Percentiles rank a stretch among this genome's conserved stretches.
phyloP scores from a whole-genome alignment of 2,329 filamentous ascomycete species.

The Torrubiellomyces zombiae region DNA sequence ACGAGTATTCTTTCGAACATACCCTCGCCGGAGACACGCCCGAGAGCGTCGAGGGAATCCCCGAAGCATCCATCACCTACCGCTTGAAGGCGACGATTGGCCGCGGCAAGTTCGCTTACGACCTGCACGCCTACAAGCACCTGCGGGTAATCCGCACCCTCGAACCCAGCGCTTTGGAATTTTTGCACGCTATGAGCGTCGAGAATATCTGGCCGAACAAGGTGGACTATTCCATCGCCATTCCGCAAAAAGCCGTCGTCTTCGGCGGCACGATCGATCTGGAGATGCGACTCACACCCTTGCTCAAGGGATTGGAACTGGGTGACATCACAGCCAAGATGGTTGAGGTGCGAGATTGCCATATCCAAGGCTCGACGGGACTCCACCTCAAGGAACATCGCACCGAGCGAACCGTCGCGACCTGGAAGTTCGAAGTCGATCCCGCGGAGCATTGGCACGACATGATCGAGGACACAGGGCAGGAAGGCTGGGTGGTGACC shows the following conservation, averaged over 20 bases:
- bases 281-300: slow-evolving; percentile 72
- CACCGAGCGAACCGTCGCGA: slow-evolving; percentile 44
- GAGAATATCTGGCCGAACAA: slow-evolving; percentile 98
- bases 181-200: slow-evolving; percentile 81
- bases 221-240: slow-evolving; percentile 84
- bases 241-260: slow-evolving; percentile 85
- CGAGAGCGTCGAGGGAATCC: slow-evolving; percentile 82
- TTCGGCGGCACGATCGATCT: slow-evolving; percentile 78
- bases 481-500: slow-evolving; percentile 47
- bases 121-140: slow-evolving; percentile 65
- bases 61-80: slow-evolving; percentile 77
- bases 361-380: slow-evolving; percentile 27
- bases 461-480: slow-evolving; percentile 48
- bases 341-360: slow-evolving; percentile 60
- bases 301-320: slow-evolving; percentile 76
- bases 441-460: slow-evolving; percentile 51
- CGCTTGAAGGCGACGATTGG: slow-evolving; percentile 80
- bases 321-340: slow-evolving; percentile 70
- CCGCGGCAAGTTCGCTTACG: slow-evolving; percentile 74
- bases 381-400: slow-evolving; percentile 40
- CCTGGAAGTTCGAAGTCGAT: slow-evolving; percentile 37
- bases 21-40: slow-evolving; percentile 55
- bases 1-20: slow-evolving; percentile 68
- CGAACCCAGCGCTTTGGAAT: slow-evolving; percentile 58
- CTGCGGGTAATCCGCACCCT: slow-evolving; percentile 64